Base-by-base conservation (phyloP, 2,329 filamentous ascomycete genomes). In the Curvularia lunata region DNA sequence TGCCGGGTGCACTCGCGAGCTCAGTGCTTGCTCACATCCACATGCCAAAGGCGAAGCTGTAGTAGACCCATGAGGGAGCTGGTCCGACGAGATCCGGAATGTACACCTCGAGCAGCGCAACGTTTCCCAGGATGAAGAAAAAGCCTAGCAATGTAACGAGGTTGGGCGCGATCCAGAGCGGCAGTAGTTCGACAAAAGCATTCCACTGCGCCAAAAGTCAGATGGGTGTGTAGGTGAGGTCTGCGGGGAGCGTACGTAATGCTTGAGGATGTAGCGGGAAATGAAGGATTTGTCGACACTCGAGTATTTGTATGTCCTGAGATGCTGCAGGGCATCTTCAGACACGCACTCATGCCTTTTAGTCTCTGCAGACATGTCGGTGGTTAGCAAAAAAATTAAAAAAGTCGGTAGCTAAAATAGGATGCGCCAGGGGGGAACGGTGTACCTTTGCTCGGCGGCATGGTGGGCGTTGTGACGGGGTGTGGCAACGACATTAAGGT, bases 271-370 rank as follows among this genome's bases (percentile, higher is more conserved):
- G 79, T 98, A 96, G 77, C 93, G 86, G 56, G 95, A 98, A 58
- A 97, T 87, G 62, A 91, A 89, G 49, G 93, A 97, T 80, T 97
- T 94, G 83, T 99, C 95, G 78, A 99, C 92, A 71, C 90, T 91
- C 69, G 92, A 96, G 80, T 99, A 99, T 76, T 97, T 96, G 87
- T 99, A 99, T 59, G 89, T 88, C 79, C 92, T 95, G 70, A 99
- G 88, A 77, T 97, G 93, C 59, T 90, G 84, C 67, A 99, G 86
- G 53, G 92, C 92, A 72, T 98, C 92, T 71, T 97, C 92, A 27
- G 93, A 96, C 67, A 98, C 82, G 65, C 83, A 84, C 63, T 87
- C 84, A 70, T 89, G 90, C 78, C 89, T 88, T 68, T 88, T 86
- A 56, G 81, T 84, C 52, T 87, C 87, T 77, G 63, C 34, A 13